These are phyloP conservation scores for Fragaria ananassa DNA, from an alignment of 306 rosid species.

Conservation along the genomic window DNA sequence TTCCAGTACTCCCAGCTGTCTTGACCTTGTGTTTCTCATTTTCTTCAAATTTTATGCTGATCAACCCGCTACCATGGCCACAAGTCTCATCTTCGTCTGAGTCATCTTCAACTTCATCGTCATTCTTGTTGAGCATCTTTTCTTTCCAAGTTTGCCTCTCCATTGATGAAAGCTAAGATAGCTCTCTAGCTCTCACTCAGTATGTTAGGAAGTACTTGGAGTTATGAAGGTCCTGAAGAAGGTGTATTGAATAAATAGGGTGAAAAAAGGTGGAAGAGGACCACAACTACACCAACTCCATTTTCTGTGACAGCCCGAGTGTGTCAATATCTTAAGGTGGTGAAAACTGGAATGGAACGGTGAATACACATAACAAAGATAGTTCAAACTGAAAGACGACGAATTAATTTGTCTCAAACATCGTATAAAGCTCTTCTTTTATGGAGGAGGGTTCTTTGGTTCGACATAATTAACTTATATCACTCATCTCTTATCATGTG, in stretches of 20 bases:
- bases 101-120: conserved; percentile 50
- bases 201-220: background rate
- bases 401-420: background rate
- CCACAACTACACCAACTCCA: conserved; percentile 41
- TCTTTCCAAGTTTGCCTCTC: conserved; percentile 44
- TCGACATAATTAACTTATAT: background rate
- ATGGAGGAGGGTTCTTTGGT: background rate
- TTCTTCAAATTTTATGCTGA: conserved; percentile 28
- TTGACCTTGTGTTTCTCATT: conserved; percentile 42
- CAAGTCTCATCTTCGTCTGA: conserved; percentile 49
- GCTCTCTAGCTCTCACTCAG: background rate
- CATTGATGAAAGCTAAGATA: conserved; percentile 33
- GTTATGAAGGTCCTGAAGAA: conserved; percentile 10
- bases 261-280: conserved; percentile 41
- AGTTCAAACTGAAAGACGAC: background rate
- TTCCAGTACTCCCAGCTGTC: conserved; percentile 19
- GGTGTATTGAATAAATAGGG: conserved; percentile 29
- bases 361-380: background rate
- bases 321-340: conserved; percentile 9
- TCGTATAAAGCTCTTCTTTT: background rate
- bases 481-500: background rate
- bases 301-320: background rate
- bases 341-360: conserved; percentile 6
- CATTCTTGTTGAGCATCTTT: conserved; percentile 33
- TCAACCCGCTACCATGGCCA: conserved; percentile 8